Evolutionary conservation across 495 filamentous ascomycete genomes (phyloP), one percentile per base, ranked within the genome.

Genomic region (Daldinia decipiens): DNA sequence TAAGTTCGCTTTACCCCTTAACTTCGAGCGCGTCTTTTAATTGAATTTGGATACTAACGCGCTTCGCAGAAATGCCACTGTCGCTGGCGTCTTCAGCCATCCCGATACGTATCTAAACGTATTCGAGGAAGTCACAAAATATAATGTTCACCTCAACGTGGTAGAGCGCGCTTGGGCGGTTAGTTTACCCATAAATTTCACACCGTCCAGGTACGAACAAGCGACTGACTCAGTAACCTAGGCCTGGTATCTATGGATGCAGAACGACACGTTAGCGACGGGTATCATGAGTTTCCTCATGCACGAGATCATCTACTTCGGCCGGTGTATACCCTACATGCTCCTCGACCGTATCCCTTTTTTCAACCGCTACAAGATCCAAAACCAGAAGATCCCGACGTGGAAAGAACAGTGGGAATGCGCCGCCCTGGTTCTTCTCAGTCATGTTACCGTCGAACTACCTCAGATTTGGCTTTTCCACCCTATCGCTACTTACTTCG

Each of bases 381-480:
- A 98, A 75, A 90, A 89, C 76, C 87, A 90, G 80, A 99, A 98
- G 84, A 87, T 96, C 27, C 95, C 95, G 1, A 97, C 94, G 1
- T 83, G 89, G 62, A 89, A 86, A 65, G 95, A 99, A 75, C 95
- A 99, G 82, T 97, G 92, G 91, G 87, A 93, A 69, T 99, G 95
- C 80, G 93, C 95, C 15, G 90, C 87, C 68, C 87, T 98, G 67
- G 95, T 99, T 40, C 89, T 99, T 54, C 83, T 99, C 61, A 90
- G 87, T 74, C 95, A 99, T 80, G 95, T 97, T 81, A 98, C 95
- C 50, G 95, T 98, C 71, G 95, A 99, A 78, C 85, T 99, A 4
- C 95, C 95, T 45, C 96, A 98, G 80, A 99, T 99, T 76, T 99
- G 95, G 95, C 87, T 98, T 62, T 99, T 99, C 86, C 95, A 99